These are phyloP conservation scores for Metschnikowia rubicola DNA, from an alignment of 805 yeast species.

Conservation along the genomic window DNA sequence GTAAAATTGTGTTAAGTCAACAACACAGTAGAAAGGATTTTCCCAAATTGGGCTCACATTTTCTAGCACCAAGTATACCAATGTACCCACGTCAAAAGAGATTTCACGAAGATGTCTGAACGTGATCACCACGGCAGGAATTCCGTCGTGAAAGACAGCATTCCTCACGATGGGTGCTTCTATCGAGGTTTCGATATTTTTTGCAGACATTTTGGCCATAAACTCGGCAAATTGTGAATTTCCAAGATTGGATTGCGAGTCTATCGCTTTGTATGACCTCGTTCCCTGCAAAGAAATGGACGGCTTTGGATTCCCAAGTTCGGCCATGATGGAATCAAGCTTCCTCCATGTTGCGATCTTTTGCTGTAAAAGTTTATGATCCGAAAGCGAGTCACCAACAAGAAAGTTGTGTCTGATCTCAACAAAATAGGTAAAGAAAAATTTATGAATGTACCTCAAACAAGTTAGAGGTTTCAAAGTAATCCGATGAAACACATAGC, in stretches of 20 bases:
- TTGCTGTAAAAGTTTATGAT: slow-evolving; percentile 17
- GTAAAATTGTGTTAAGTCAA: slow-evolving; percentile 66
- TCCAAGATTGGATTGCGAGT: slow-evolving; percentile 42
- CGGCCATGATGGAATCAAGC: slow-evolving; percentile 46
- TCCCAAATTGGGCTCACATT: slow-evolving; percentile 71
- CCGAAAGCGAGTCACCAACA: slow-evolving; percentile 19
- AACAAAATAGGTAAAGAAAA: slow-evolving; percentile 32
- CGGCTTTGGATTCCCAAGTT: slow-evolving; percentile 59
- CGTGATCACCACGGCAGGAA: slow-evolving; percentile 61
- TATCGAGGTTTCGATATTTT: slow-evolving; percentile 44
- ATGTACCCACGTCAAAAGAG: slow-evolving; percentile 42
- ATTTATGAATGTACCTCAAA: slow-evolving; percentile 39
- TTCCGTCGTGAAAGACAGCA: slow-evolving; percentile 68
- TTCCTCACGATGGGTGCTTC: slow-evolving; percentile 53
- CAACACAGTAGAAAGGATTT: slow-evolving; percentile 54
- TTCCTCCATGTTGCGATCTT: slow-evolving; percentile 29
- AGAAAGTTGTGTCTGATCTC: slow-evolving; percentile 31
- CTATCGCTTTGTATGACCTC: slow-evolving; percentile 41
- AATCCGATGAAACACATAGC: slow-evolving; percentile 27
- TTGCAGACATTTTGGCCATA: slow-evolving; percentile 62
- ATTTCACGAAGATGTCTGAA: slow-evolving; percentile 35
- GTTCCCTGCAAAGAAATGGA: slow-evolving; percentile 56
- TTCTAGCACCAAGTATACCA: slow-evolving; percentile 60
- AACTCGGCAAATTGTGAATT: slow-evolving; percentile 62
- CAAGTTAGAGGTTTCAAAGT: slow-evolving; percentile 33